These are phyloP conservation scores for Emmonsia crescens DNA, from an alignment of 2,329 filamentous ascomycete genomes.

Conservation along the genomic window DNA sequence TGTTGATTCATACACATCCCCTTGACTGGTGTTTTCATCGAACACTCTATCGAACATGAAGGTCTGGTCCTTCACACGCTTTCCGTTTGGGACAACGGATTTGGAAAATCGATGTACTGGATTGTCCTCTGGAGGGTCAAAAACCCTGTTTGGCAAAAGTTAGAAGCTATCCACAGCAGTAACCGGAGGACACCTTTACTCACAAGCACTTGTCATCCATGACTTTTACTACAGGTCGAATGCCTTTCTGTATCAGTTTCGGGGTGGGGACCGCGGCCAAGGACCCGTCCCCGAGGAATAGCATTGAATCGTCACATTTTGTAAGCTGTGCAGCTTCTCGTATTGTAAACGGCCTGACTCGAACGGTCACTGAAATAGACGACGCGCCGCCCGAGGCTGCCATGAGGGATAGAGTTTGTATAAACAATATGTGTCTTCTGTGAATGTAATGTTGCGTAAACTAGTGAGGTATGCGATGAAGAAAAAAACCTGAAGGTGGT, in stretches of 20 bases:
- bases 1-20: conserved; percentile 89
- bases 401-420: conserved; percentile 22
- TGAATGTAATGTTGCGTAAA: conserved; percentile 4
- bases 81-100: conserved; percentile 70
- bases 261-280: conserved; percentile 77
- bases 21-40: conserved; percentile 86
- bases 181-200: conserved; percentile 27
- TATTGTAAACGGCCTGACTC: conserved; percentile 62
- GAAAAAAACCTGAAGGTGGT: not conserved
- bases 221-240: conserved; percentile 88
- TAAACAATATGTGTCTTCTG: not conserved
- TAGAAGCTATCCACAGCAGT: not conserved
- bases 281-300: conserved; percentile 95
- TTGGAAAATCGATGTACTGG: conserved; percentile 79
- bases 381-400: conserved; percentile 35
- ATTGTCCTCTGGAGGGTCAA: conserved; percentile 92
- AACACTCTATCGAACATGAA: conserved; percentile 96
- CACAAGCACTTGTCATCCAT: conserved; percentile 94
- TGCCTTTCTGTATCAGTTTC: conserved; percentile 73
- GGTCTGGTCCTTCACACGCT: conserved; percentile 92
- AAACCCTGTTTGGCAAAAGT: conserved; percentile 52
- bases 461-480: not conserved
- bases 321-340: conserved; percentile 85
- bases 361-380: conserved; percentile 44
- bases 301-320: conserved; percentile 64